Evolutionary conservation across 2,329 filamentous ascomycete genomes (phyloP).

Genomic region (Leptographium radiaticola): DNA sequence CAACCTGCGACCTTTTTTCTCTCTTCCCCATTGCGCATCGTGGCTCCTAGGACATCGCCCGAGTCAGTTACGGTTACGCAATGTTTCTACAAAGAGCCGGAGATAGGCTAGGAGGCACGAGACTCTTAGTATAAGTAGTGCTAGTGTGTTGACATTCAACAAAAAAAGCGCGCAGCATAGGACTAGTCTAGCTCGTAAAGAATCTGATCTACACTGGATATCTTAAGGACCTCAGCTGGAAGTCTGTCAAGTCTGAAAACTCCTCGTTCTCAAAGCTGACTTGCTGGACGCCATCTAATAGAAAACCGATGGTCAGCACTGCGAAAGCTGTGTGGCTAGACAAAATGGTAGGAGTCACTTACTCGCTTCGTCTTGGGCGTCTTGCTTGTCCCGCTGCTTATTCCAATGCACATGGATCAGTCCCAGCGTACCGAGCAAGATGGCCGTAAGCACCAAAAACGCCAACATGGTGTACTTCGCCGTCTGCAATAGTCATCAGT

Average conservation of each 20-base stretch:
- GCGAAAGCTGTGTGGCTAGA: too few species aligned
- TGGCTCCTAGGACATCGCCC: too few species aligned
- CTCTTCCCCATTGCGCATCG: too few species aligned
- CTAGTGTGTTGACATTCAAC: too few species aligned
- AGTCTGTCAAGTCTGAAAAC: background rate
- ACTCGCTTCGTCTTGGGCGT: background rate
- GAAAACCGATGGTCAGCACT: background rate
- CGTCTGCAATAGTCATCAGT: background rate
- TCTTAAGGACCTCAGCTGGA: background rate
- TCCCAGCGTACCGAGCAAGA: background rate
- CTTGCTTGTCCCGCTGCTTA: background rate
- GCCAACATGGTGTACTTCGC: conserved; percentile 1
- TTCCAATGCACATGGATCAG: background rate
- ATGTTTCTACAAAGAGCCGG: too few species aligned
- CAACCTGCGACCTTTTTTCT: too few species aligned
- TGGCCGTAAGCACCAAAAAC: background rate
- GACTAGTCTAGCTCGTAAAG: too few species aligned
- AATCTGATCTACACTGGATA: background rate
- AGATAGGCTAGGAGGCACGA: too few species aligned
- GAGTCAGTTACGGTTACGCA: too few species aligned
- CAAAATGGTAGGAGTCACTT: background rate
- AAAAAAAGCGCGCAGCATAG: too few species aligned
- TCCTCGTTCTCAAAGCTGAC: background rate
- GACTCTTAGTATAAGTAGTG: too few species aligned
- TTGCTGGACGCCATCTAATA: background rate